Conservation (phyloP, 306 rosid genomes). For the Fagus sylvatica region DNA sequence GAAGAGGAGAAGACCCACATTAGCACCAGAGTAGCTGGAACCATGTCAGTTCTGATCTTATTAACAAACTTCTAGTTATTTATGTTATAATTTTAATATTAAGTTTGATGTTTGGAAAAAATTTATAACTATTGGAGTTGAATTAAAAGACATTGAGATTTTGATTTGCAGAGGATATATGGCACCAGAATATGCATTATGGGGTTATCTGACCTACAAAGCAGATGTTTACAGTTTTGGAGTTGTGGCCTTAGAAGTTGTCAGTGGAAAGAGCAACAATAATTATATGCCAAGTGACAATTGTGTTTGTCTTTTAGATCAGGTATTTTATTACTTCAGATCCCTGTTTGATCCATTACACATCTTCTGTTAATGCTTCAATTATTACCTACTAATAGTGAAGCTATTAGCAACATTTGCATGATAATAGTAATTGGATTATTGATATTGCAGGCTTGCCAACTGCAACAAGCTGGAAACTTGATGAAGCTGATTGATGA, state of each 20-base stretch:
- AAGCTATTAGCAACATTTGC: background rate
- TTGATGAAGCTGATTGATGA: conserved; percentile 58
- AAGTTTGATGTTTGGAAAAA: background rate
- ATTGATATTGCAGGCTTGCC: conserved; percentile 57
- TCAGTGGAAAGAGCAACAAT: conserved; percentile 65
- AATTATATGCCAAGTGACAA: conserved; percentile 42
- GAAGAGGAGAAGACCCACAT: conserved; percentile 74
- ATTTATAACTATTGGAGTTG: background rate
- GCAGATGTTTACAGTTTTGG: conserved; percentile 84
- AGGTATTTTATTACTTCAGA: conserved; percentile 38
- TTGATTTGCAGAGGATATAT: conserved; percentile 63
- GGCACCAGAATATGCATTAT: conserved; percentile 79
- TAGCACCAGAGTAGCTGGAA: conserved; percentile 77
- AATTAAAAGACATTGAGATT: background rate
- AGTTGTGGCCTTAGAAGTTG: conserved; percentile 63
- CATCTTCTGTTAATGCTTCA: background rate
- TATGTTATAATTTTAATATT: background rate
- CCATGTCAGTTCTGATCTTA: conserved; percentile 50
- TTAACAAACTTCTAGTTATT: background rate
- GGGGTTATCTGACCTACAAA: conserved; percentile 67
- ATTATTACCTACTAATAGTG: background rate
- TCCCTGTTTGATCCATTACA: background rate
- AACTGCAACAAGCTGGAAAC: conserved; percentile 45
- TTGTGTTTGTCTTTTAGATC: conserved; percentile 65
- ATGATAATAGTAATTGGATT: background rate